Evolutionary conservation across 306 rosid species (phyloP), one percentile per base, ranked within the genome.

Genomic region (Dryas octopetala): DNA sequence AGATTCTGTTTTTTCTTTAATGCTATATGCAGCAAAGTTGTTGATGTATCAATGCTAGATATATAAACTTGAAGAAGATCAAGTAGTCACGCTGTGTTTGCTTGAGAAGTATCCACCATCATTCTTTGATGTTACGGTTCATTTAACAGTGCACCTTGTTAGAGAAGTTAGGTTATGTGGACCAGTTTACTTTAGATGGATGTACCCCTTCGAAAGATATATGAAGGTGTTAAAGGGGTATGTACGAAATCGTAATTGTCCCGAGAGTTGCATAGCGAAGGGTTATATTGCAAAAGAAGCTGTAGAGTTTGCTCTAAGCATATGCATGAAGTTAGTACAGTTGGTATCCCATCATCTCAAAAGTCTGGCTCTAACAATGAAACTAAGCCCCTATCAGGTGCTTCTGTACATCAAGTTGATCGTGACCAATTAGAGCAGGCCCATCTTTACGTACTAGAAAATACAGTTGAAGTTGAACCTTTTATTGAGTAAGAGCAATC

Each of bases 221-320:
- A 66, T 44, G 71, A 66, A 66, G 11, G 23, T 47, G 4, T 47
- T 66, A n/a, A 66, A 66, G 13, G 71, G 55, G 4, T 46, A 66
- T 66, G 71, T 66, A 8, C 9, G 11, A 1, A 66, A 46, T 46
- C 71, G n/a, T n/a, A 14, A 7, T 16, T 17, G 26, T 7, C 55
- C 16, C 0, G 14, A 66, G 17, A 17, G 14, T 40, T 45, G 71
- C 50, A 47, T 66, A 6, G 1, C 17, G 5, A 41, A 46, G 7
- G 2, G 9, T 4, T 9, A 44, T 10, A 16, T 45, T 4, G 0
- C 9, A 5, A 17, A 26, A 32, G 66, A 23, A 62, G n/a, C 28
- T 6, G 4, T 59, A 59, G 64, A 23, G 6, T 23, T 4, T 1
- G 4, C 4, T 4, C 45, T 10, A 32, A 32, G 2, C 38, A 32